These are phyloP conservation scores for Tylopilus sp. DNA, from an alignment of 768 basidiomycete species.

Conservation along the genomic window DNA sequence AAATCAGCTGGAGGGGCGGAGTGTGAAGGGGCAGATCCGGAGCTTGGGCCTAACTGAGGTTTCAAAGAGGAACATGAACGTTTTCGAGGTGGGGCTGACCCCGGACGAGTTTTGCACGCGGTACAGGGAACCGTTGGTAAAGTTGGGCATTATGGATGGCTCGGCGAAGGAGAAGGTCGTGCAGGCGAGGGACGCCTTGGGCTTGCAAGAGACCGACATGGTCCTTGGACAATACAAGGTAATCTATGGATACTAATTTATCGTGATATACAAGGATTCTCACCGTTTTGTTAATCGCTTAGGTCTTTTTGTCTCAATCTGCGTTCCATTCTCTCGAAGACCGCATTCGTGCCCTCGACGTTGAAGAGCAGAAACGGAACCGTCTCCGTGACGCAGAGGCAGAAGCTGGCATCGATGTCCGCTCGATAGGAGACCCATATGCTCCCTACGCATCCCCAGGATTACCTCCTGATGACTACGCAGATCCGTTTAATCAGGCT, in stretches of 20 bases:
- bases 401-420: constrained; percentile 62
- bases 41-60: constrained; percentile 79
- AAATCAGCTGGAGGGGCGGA: constrained; percentile 88
- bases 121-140: constrained; percentile 66
- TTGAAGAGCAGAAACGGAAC: constrained; percentile 83
- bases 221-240: constrained; percentile 86
- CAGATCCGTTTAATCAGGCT: constrained; percentile 47
- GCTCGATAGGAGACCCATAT: constrained; percentile 63
- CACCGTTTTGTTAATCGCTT: not conserved
- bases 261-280: not conserved
- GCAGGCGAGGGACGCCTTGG: constrained; percentile 54
- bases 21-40: constrained; percentile 88
- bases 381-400: constrained; percentile 72
- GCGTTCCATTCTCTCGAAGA: constrained; percentile 92
- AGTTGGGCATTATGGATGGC: constrained; percentile 57
- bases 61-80: constrained; percentile 57
- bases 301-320: constrained; percentile 86
- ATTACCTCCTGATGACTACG: constrained; percentile 41
- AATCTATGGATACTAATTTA: not conserved
- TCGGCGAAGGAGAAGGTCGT: constrained; percentile 57
- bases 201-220: constrained; percentile 65
- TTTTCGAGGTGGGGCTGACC: constrained; percentile 84
- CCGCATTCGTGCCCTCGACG: constrained; percentile 74
- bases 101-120: constrained; percentile 83
- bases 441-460: constrained; percentile 67